Evolutionary conservation across 768 basidiomycete species (phyloP).

Genomic region (Termitomyces sp.): DNA sequence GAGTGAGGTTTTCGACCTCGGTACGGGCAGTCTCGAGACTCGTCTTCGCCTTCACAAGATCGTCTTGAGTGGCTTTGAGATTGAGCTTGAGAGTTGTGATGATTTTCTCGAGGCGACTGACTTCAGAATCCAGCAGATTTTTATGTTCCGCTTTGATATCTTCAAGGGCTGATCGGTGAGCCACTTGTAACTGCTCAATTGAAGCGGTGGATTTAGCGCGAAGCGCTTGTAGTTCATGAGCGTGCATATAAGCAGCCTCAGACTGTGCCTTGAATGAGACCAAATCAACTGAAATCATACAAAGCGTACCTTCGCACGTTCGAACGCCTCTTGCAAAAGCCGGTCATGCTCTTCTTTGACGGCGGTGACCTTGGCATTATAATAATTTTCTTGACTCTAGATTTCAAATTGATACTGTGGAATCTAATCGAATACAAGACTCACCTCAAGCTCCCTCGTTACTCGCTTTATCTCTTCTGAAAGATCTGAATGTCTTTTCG

Average conservation of each 20-base stretch:
- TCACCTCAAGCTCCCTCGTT: constrained; percentile 60
- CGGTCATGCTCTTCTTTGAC: constrained; percentile 61
- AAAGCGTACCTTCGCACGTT: constrained; percentile 64
- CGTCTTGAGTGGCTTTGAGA: constrained; percentile 80
- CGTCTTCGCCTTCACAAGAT: constrained; percentile 70
- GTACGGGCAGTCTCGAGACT: constrained; percentile 43
- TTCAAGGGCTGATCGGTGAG: constrained; percentile 56
- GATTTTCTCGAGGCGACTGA: constrained; percentile 55
- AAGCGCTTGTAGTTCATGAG: constrained; percentile 64
- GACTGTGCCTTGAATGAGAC: constrained; percentile 31
- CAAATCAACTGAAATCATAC: neutral
- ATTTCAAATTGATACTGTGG: constrained; percentile 5
- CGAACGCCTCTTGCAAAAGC: constrained; percentile 64
- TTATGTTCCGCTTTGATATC: constrained; percentile 61
- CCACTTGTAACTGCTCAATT: constrained; percentile 61
- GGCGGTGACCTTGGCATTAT: constrained; percentile 57
- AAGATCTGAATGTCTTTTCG: constrained; percentile 45
- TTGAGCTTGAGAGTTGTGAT: constrained; percentile 59
- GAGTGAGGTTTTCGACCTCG: constrained; percentile 51
- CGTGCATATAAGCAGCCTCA: constrained; percentile 66
- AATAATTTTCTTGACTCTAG: constrained; percentile 66
- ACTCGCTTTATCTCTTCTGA: constrained; percentile 51
- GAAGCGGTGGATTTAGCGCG: constrained; percentile 60
- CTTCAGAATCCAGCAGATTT: constrained; percentile 50
- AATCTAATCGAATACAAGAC: constrained; percentile 11